These are phyloP conservation scores for Epichloe uncinata DNA, from an alignment of 2,329 filamentous ascomycete genomes.

Conservation along the genomic window DNA sequence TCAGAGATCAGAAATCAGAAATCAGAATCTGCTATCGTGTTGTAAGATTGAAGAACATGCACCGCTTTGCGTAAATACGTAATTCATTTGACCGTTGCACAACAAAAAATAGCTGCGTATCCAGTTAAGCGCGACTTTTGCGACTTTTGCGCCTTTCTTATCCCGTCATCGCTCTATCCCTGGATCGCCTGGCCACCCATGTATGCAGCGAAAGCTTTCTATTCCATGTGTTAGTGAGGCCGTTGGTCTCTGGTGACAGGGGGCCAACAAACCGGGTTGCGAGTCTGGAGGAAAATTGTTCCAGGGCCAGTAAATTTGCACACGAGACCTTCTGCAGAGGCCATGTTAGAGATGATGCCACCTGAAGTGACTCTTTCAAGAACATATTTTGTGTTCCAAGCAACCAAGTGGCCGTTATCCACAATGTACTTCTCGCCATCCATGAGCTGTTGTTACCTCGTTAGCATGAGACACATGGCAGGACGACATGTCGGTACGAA, in stretches of 20 bases:
- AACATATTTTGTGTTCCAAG: conserved; percentile 92
- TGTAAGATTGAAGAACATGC: no score
- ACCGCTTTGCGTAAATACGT: no score
- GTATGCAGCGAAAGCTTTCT: conserved; percentile 40
- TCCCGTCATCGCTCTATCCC: conserved; percentile 8
- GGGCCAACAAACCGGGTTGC: conserved; percentile 51
- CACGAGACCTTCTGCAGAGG: conserved; percentile 74
- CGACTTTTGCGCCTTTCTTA: neutral
- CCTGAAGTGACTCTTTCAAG: conserved; percentile 84
- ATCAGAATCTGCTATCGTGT: no score
- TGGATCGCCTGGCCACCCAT: conserved; percentile 33
- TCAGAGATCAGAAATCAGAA: no score
- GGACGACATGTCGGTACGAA: neutral
- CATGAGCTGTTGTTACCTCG: conserved; percentile 25
- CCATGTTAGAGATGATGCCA: conserved; percentile 78
- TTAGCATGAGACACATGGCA: neutral
- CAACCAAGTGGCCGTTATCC: conserved; percentile 85
- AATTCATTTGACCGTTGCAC: neutral
- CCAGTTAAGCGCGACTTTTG: neutral
- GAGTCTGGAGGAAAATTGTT: conserved; percentile 83
- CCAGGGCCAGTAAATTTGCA: conserved; percentile 92
- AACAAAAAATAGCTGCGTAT: neutral
- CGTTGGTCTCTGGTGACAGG: neutral
- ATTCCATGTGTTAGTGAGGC: neutral
- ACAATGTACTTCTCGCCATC: conserved; percentile 80